A percentile compares a stretch with the other conserved stretches of the same genome.
Evolutionary conservation across 176 grass and related monocot genomes (phyloP).

Genomic region (Chloris gayana): DNA sequence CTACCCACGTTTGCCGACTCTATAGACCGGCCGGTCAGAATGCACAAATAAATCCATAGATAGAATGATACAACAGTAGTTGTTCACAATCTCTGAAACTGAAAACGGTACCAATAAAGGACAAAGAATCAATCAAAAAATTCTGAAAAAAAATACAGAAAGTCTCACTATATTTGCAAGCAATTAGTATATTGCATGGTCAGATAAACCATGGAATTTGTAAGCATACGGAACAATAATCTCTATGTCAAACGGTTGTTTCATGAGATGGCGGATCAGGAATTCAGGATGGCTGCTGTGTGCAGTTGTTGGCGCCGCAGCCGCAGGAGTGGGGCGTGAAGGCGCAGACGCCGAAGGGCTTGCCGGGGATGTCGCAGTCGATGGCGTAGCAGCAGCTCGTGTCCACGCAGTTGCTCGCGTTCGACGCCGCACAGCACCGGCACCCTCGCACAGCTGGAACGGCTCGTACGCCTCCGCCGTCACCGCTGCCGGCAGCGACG

Average conservation of each 20-base stretch:
- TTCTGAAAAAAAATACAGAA: neutral
- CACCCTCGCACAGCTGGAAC: constrained; percentile 72
- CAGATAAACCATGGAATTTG: neutral
- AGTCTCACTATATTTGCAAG: neutral
- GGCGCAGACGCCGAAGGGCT: constrained; percentile 84
- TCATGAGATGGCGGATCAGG: neutral
- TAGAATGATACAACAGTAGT: neutral
- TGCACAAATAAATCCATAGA: neutral
- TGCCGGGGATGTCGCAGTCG: constrained; percentile 79
- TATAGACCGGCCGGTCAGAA: neutral
- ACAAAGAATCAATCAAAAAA: neutral
- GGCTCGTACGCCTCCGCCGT: constrained; percentile 39
- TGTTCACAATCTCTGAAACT: too few species aligned
- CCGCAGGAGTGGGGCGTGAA: constrained; percentile 68
- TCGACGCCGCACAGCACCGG: constrained; percentile 59
- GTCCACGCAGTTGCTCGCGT: constrained; percentile 52
- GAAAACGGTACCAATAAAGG: too few species aligned
- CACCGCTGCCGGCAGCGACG: neutral
- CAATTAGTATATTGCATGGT: too few species aligned
- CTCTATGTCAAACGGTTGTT: neutral
- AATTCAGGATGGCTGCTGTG: constrained; percentile 21
- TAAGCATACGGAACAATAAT: neutral
- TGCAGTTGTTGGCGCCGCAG: constrained; percentile 55
- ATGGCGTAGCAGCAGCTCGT: constrained; percentile 84
- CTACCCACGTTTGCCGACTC: neutral